Evolutionary conservation across 23 red algal species (phyloP).

Genomic region (Chondrus crispus): DNA sequence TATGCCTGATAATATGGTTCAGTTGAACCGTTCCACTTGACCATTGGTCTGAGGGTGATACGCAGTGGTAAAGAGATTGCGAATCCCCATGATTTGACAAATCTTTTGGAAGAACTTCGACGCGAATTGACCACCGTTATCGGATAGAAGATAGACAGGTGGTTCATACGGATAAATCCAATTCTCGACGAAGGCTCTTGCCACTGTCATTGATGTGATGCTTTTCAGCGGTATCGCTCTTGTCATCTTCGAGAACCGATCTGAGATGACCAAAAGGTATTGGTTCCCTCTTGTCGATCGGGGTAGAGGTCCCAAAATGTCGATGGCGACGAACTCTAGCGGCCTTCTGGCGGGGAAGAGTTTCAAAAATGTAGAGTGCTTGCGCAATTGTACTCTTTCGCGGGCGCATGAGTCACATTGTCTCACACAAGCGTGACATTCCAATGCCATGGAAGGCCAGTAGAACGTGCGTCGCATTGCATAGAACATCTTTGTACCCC

Average conservation of each 20-base stretch:
- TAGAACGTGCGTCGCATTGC: neutral
- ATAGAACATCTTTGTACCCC: neutral
- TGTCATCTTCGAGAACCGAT: neutral
- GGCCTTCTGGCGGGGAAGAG: slow-evolving; percentile 19
- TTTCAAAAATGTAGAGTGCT: neutral
- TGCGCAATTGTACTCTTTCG: neutral
- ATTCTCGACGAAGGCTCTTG: neutral
- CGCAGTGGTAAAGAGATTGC: slow-evolving; percentile 12
- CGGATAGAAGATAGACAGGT: neutral
- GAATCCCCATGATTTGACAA: neutral
- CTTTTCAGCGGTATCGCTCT: neutral
- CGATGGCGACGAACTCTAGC: slow-evolving; percentile 17
- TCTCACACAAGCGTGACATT: neutral
- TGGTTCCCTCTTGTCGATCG: neutral
- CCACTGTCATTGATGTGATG: neutral
- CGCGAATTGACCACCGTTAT: neutral
- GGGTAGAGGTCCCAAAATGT: neutral
- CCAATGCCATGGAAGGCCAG: neutral
- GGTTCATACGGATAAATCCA: neutral
- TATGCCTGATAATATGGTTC: neutral
- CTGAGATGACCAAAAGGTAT: neutral
- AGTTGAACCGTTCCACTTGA: slow-evolving; percentile 11
- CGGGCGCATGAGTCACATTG: neutral
- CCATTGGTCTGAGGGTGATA: slow-evolving; percentile 47
- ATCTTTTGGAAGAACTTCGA: slow-evolving; percentile 18